A percentile compares a stretch with the other conserved stretches of the same genome.
Conservation (phyloP, 495 filamentous ascomycete genomes). For the Penicillium riverlandense region DNA sequence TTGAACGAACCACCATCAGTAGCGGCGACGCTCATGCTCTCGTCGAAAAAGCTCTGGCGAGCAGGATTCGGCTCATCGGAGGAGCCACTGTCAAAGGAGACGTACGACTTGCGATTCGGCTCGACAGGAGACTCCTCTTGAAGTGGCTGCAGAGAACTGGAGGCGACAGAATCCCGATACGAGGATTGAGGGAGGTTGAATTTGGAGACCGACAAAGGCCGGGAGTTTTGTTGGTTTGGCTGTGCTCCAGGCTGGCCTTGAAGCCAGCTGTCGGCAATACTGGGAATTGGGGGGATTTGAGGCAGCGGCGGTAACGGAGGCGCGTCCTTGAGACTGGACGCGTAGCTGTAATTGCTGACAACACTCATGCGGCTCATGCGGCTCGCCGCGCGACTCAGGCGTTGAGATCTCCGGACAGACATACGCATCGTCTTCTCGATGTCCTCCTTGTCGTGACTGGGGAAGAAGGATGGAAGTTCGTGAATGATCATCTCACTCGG, state of each 20-base stretch:
- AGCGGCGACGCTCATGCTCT: constrained; percentile 63
- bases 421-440: constrained; percentile 79
- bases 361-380: constrained; percentile 91
- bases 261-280: constrained; percentile 90
- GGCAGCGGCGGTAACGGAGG: constrained; percentile 21
- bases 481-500: constrained; percentile 97
- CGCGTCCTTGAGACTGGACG: constrained; percentile 76
- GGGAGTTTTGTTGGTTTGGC: constrained; percentile 30
- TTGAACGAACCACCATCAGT: constrained; percentile 61
- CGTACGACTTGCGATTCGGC: constrained; percentile 90
- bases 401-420: constrained; percentile 59
- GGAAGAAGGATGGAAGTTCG: constrained; percentile 94
- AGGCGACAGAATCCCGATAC: constrained; percentile 81
- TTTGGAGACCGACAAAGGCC: constrained; percentile 57
- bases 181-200: constrained; percentile 50
- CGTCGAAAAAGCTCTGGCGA: constrained; percentile 75
- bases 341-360: constrained; percentile 87
- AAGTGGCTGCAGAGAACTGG: constrained; percentile 77
- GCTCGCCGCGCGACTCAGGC: constrained; percentile 84
- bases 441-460: constrained; percentile 83
- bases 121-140: constrained; percentile 90
- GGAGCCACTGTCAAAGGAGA: constrained; percentile 81
- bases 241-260: constrained; percentile 46
- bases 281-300: constrained; percentile 83
- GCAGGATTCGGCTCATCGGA: constrained; percentile 64